A percentile compares a stretch with the other conserved stretches of the same genome.
phyloP scores from a whole-genome alignment of 2,329 filamentous ascomycete species.

The Sphaerulina populicola region DNA sequence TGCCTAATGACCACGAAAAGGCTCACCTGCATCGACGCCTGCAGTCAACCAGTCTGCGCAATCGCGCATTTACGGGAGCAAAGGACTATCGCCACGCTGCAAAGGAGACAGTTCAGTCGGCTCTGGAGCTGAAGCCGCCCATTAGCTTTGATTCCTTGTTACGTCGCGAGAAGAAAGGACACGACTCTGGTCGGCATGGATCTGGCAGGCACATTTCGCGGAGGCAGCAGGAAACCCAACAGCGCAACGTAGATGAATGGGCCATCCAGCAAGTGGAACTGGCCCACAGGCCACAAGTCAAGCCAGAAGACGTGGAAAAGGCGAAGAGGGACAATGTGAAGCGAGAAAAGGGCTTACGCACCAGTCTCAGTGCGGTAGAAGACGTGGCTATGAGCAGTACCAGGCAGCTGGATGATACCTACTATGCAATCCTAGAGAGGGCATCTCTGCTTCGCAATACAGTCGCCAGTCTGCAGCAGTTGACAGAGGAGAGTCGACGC shows the following conservation, averaged over 20 bases:
- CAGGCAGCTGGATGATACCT: constrained; percentile 61
- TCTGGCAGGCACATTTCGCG: constrained; percentile 14
- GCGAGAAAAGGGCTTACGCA: constrained; percentile 36
- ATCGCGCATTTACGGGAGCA: constrained; percentile 18
- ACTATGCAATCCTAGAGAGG: constrained; percentile 65
- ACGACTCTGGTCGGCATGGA: constrained; percentile 21
- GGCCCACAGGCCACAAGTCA: constrained; percentile 25
- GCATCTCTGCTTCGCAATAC: constrained; percentile 56
- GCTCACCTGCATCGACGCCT: constrained; percentile 18
- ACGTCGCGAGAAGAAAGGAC: constrained; percentile 30
- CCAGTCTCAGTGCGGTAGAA: constrained; percentile 40
- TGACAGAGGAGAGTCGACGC: constrained; percentile 53
- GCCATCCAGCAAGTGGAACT: constrained; percentile 17
- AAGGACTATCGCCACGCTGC: constrained; percentile 22
- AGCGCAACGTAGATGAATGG: constrained; percentile 13
- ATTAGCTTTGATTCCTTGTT: constrained; percentile 39
- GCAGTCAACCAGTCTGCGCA: constrained; percentile 19
- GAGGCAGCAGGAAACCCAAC: constrained; percentile 10
- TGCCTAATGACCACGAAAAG: constrained; percentile 6
- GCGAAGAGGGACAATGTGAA: constrained; percentile 35
- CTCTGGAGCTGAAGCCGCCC: constrained; percentile 38
- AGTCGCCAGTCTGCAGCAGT: constrained; percentile 55
- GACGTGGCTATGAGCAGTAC: constrained; percentile 54
- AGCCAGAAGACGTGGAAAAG: constrained; percentile 34
- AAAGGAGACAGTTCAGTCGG: constrained; percentile 40